Percentiles rank a stretch among this genome's conserved stretches.
These are phyloP conservation scores for Nicotiana noctiflora DNA, from an alignment of 257 asterid species.

Conservation along the genomic window DNA sequence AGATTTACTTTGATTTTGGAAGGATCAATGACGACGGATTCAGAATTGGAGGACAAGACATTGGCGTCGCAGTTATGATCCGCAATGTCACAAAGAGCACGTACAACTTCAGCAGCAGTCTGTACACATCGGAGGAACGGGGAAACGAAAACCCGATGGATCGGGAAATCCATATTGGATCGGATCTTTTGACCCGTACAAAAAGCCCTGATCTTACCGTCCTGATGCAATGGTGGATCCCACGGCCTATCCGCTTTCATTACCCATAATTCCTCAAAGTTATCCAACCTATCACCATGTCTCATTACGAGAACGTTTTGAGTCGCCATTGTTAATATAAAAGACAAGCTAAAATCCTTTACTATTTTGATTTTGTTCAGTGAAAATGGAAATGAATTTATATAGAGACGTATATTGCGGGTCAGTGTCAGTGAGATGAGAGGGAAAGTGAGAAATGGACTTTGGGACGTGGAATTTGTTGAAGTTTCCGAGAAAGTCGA, in stretches of 20 bases:
- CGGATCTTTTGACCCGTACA: slow-evolving; percentile 55
- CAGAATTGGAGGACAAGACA: slow-evolving; percentile 28
- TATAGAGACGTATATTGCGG: background rate
- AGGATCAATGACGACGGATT: slow-evolving; percentile 53
- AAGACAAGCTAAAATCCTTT: background rate
- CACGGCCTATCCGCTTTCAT: slow-evolving; percentile 66
- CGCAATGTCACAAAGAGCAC: slow-evolving; percentile 55
- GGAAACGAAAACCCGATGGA: slow-evolving; percentile 75
- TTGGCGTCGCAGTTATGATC: slow-evolving; percentile 35
- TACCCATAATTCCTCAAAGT: slow-evolving; percentile 64
- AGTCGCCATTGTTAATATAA: background rate
- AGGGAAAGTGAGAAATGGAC: background rate
- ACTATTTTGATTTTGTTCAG: no score
- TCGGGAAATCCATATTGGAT: slow-evolving; percentile 38
- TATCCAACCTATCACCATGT: slow-evolving; percentile 89
- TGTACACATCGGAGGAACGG: slow-evolving; percentile 86
- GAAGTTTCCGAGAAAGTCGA: background rate
- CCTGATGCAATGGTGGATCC: slow-evolving; percentile 85
- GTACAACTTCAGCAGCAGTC: slow-evolving; percentile 66
- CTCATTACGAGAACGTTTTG: slow-evolving; percentile 87
- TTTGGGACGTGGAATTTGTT: background rate
- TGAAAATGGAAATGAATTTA: background rate
- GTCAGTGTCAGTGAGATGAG: background rate
- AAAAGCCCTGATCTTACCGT: slow-evolving; percentile 69
- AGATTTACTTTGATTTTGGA: slow-evolving; percentile 61